phyloP scores from a whole-genome alignment of 1,284 basidiomycete genomes.

The Tilletia setariae region DNA sequence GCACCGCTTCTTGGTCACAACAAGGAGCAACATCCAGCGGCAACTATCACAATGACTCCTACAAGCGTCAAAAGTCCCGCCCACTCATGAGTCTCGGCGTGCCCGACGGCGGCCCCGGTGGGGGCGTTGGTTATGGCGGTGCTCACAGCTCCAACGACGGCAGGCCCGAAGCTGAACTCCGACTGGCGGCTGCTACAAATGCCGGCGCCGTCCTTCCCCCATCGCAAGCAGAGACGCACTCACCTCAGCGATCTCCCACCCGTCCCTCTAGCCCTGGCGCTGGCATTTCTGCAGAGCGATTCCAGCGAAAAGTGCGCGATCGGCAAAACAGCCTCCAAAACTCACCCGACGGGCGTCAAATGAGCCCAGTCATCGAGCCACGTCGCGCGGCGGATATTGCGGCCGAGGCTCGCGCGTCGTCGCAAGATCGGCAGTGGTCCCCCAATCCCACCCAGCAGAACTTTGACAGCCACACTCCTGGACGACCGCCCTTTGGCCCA shows the following conservation, averaged over 20 bases:
- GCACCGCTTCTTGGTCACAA: background rate
- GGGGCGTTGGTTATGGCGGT: slow-evolving; percentile 42
- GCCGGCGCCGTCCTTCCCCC: slow-evolving; percentile 20
- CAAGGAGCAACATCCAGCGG: background rate
- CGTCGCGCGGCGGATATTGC: slow-evolving; percentile 11
- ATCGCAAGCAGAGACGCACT: slow-evolving; percentile 13
- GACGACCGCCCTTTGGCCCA: too few species aligned
- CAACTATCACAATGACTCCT: slow-evolving; percentile 4
- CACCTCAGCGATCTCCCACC: background rate
- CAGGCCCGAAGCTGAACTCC: slow-evolving; percentile 27
- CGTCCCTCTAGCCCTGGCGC: slow-evolving; percentile 25
- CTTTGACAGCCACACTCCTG: too few species aligned
- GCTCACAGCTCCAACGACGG: slow-evolving; percentile 41
- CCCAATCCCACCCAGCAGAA: too few species aligned
- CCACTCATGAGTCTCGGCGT: slow-evolving; percentile 32
- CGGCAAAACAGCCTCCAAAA: slow-evolving; percentile 7
- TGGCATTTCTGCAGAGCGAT: slow-evolving; percentile 18
- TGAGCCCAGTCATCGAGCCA: background rate
- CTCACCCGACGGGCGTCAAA: background rate
- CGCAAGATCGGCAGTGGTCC: background rate
- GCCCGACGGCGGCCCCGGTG: slow-evolving; percentile 44
- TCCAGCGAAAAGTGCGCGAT: slow-evolving; percentile 10
- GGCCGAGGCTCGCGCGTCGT: background rate
- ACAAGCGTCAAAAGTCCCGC: slow-evolving; percentile 7
- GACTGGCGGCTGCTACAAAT: slow-evolving; percentile 17